Conservation (phyloP, 176 grass and related monocot species). For the Ensete ventricosum region DNA sequence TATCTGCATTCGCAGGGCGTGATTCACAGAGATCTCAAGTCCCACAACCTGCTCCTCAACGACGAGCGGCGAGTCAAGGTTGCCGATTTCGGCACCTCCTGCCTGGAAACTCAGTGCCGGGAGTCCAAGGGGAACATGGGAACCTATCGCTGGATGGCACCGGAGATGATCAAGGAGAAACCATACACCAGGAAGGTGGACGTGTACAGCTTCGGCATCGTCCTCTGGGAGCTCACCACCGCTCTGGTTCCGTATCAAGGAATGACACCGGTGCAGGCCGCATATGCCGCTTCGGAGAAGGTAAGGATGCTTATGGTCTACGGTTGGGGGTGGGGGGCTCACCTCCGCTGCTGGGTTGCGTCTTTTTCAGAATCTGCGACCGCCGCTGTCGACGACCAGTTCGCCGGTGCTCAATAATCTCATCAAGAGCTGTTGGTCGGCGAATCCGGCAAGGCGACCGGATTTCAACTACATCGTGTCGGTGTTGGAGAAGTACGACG, state of each 20-base stretch:
- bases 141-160: conserved; percentile 98
- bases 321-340: neutral
- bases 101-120: conserved; percentile 67
- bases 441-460: conserved; percentile 66
- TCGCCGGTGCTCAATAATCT: conserved; percentile 76
- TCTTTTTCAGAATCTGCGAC: conserved; percentile 54
- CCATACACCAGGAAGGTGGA: conserved; percentile 91
- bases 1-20: conserved; percentile 94
- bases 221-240: conserved; percentile 98
- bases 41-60: conserved; percentile 90
- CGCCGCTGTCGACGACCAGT: conserved; percentile 63
- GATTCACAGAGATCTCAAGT: conserved; percentile 95
- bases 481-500: conserved; percentile 88
- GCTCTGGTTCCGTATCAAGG: conserved; percentile 89
- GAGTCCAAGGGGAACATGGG: conserved; percentile 88
- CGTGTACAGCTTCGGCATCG: conserved; percentile 98
- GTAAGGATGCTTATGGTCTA: conserved; percentile 8
- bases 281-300: conserved; percentile 83
- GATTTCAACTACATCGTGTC: conserved; percentile 95
- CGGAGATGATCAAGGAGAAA: conserved; percentile 95
- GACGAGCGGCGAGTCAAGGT: conserved; percentile 98
- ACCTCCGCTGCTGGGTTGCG: neutral
- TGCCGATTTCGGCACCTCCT: conserved; percentile 89
- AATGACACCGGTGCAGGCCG: conserved; percentile 96
- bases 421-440: conserved; percentile 83